A percentile compares a stretch with the other conserved stretches of the same genome.
These are phyloP conservation scores for Plasmodium malariae DNA, from an alignment of 169 alveolate genomes.

Conservation along the genomic window DNA sequence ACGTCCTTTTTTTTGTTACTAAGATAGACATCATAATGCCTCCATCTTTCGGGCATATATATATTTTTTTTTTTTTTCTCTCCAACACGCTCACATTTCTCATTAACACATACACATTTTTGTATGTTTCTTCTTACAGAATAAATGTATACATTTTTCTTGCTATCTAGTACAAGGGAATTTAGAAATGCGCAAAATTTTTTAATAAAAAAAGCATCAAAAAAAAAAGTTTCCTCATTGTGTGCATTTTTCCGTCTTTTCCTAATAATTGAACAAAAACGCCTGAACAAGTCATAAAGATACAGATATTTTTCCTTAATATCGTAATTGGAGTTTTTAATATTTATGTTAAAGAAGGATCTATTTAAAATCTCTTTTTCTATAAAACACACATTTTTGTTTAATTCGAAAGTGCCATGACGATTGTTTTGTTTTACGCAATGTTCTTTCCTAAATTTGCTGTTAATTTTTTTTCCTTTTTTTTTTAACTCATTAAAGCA, in stretches of 20 bases:
- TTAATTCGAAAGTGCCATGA: constrained; percentile 4
- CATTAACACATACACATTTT: not conserved
- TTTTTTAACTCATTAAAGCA: not conserved
- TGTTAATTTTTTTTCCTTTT: constrained; percentile 3
- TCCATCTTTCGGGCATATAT: not conserved
- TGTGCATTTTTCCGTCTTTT: not conserved
- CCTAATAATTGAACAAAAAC: not conserved
- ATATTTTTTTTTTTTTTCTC: not conserved
- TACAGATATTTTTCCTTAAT: not conserved
- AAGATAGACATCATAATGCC: not conserved
- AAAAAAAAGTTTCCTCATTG: not conserved
- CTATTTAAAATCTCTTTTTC: constrained; percentile 60
- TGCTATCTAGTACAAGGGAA: not conserved
- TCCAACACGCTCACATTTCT: too few relatives aligned
- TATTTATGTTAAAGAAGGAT: constrained; percentile 23
- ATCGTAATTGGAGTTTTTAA: constrained; percentile 17
- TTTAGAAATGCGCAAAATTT: not conserved
- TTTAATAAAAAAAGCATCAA: not conserved
- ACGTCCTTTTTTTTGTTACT: not conserved
- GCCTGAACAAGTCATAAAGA: constrained; percentile 4
- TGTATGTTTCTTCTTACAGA: not conserved
- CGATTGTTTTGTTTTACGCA: not conserved
- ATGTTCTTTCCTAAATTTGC: not conserved
- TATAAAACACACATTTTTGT: constrained; percentile 22
- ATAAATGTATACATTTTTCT: constrained; percentile 1